Percentiles rank a stretch among this genome's conserved stretches.
Evolutionary conservation across 352 stramenopile genomes (phyloP).

Genomic region (Phytophthora vignae): DNA sequence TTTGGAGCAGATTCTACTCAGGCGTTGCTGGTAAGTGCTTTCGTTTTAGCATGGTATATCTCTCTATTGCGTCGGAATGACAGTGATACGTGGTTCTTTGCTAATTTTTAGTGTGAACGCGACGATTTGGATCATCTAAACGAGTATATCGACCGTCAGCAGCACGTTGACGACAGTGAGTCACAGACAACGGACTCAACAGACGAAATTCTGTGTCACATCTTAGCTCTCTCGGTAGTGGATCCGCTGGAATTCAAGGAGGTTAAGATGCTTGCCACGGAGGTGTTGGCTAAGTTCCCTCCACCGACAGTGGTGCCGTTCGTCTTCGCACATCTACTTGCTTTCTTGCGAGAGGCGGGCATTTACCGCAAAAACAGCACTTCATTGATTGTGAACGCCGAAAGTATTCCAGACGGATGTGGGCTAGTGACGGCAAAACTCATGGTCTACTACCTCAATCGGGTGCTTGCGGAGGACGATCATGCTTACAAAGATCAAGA

Average conservation of each 20-base stretch:
- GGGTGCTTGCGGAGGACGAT: slow-evolving; percentile 55
- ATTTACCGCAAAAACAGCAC: background rate
- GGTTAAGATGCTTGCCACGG: slow-evolving; percentile 73
- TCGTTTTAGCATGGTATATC: background rate
- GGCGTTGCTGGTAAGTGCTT: slow-evolving; percentile 33
- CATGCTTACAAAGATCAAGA: slow-evolving; percentile 30
- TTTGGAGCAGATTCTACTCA: slow-evolving; percentile 22
- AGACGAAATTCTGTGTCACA: slow-evolving; percentile 43
- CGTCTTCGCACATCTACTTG: slow-evolving; percentile 47
- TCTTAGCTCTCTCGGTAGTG: slow-evolving; percentile 49
- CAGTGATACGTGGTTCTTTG: background rate
- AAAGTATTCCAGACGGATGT: slow-evolving; percentile 38
- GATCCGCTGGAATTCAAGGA: slow-evolving; percentile 84
- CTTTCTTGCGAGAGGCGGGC: slow-evolving; percentile 51
- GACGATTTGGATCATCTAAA: slow-evolving; percentile 48
- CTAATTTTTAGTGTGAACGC: slow-evolving; percentile 27
- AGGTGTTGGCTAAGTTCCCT: slow-evolving; percentile 62
- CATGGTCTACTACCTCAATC: slow-evolving; percentile 83
- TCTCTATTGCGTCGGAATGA: slow-evolving; percentile 2
- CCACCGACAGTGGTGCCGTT: slow-evolving; percentile 44
- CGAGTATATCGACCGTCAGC: slow-evolving; percentile 32
- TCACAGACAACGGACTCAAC: background rate
- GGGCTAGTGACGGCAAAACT: slow-evolving; percentile 71
- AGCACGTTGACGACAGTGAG: background rate
- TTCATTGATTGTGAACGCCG: slow-evolving; percentile 24